Evolutionary conservation across 768 basidiomycete species (phyloP).

Genomic region (Tricholoma sp.): DNA sequence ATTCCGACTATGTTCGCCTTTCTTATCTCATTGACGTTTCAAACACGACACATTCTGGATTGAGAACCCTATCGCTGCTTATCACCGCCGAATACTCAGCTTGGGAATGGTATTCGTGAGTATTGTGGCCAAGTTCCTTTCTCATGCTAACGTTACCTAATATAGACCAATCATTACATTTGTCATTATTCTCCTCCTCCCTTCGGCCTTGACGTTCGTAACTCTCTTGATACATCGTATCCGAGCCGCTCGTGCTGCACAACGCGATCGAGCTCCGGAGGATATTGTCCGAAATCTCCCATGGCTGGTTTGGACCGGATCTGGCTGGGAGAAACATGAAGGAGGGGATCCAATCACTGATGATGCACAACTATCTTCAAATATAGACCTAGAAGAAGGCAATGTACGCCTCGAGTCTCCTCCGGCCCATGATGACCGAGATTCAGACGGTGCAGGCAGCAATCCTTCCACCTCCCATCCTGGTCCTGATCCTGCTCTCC

Average conservation of each 20-base stretch:
- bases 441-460: slow-evolving; percentile 14
- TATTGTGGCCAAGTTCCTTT: slow-evolving; percentile 16
- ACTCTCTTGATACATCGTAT: slow-evolving; percentile 88
- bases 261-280: slow-evolving; percentile 80
- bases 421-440: slow-evolving; percentile 19
- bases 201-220: slow-evolving; percentile 82
- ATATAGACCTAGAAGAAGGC: slow-evolving; percentile 36
- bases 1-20: slow-evolving; percentile 71
- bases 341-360: slow-evolving; percentile 29
- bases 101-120: slow-evolving; percentile 93
- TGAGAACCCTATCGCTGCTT: slow-evolving; percentile 68
- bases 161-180: slow-evolving; percentile 80
- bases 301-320: slow-evolving; percentile 79
- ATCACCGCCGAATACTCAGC: slow-evolving; percentile 76
- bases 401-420: slow-evolving; percentile 15
- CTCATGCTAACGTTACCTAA: slow-evolving; percentile 8
- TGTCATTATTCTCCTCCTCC: slow-evolving; percentile 82
- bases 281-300: slow-evolving; percentile 73
- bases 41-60: slow-evolving; percentile 74
- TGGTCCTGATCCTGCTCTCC: slow-evolving; percentile 26
- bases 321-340: slow-evolving; percentile 75
- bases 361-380: slow-evolving; percentile 24
- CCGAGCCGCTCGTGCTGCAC: slow-evolving; percentile 75
- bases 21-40: slow-evolving; percentile 63
- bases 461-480: slow-evolving; percentile 38